These are phyloP conservation scores for Saprolegnia diclina DNA, from an alignment of 352 stramenopile species.

Conservation along the genomic window DNA sequence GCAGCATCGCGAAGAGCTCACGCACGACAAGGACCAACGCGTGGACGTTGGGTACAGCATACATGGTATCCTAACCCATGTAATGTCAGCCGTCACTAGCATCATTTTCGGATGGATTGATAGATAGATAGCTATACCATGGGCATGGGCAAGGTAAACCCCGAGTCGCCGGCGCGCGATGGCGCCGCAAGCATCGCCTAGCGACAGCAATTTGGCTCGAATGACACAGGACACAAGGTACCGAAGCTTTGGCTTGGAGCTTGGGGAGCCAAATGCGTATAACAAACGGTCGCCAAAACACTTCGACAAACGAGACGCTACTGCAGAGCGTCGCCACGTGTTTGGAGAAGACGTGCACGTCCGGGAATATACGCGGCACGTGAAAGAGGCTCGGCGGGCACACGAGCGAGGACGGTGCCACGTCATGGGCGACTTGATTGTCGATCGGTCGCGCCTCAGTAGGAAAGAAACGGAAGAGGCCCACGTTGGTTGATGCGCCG, in stretches of 20 bases:
- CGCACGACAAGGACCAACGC: constrained; percentile 64
- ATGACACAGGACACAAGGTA: no score
- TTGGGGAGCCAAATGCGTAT: constrained; percentile 60
- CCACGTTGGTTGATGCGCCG: constrained; percentile 29
- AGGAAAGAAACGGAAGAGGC: constrained; percentile 45
- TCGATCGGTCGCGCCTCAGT: constrained; percentile 54
- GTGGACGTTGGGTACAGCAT: constrained; percentile 34
- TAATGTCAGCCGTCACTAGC: not conserved
- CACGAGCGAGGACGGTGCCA: no score
- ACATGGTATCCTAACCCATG: constrained; percentile 2
- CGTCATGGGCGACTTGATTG: no score
- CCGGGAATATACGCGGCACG: constrained; percentile 63
- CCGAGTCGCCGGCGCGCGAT: constrained; percentile 3
- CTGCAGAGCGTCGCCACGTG: constrained; percentile 39
- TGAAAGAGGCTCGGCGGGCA: constrained; percentile 74
- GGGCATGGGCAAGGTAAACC: constrained; percentile 2
- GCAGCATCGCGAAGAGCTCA: constrained; percentile 64
- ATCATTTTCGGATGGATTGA: no score
- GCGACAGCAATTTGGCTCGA: no score
- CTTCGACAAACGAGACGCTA: constrained; percentile 20
- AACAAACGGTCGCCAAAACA: constrained; percentile 45
- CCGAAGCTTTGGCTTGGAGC: constrained; percentile 58
- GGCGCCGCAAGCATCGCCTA: no score
- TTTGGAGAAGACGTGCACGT: constrained; percentile 54
- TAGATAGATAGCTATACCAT: no score